Base-by-base conservation (phyloP, 2,329 filamentous ascomycete species). In the Pseudogymnoascus sp. region DNA sequence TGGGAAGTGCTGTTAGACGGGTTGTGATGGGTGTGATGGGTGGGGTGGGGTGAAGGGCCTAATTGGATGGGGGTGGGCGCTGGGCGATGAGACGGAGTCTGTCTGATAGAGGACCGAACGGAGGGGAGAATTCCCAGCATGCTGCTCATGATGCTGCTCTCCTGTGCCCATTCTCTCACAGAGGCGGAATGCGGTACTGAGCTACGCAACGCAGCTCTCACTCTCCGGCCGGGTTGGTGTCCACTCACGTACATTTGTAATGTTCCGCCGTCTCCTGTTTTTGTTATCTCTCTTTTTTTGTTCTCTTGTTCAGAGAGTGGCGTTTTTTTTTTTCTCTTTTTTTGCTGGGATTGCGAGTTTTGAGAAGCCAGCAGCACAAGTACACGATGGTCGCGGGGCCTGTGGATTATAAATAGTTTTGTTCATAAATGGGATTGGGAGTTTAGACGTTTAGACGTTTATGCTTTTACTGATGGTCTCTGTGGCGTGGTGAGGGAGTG, bases 1-100 rank as follows among this genome's bases (percentile, higher is more conserved):
- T 72, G 82, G 86, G 72, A 91, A 91, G 78, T 96, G 91, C 81
- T 96, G 91, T 75, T 96, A 86, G 79, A 74, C 18, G 37, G 16
- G 18, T 59, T 21, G 40, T 11, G n/a, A 16, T 38, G 21, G 36
- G 21, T 40, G 38, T 11, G n/a, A 16, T 38, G 21, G 36, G 21
- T 40, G 38, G 21, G 25, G 18, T 34, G 42, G 38, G 62, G 38
- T 53, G 46, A 53, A 53, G 25, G 46, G 25, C 25, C 46, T 53
- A 53, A 53, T 53, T 31, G 46, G 25, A 18, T 53, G 46, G 46
- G 46, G 46, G 46, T 53, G 46, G 25, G 46, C 16, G 46, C 46
- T 53, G 46, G 16, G 46, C 46, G 46, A 31, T 53, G 46, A 53
- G 46, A 53, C 46, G 25, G 46, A 4, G 23, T 53, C 4, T 53